Evolutionary conservation across 2,329 filamentous ascomycete genomes (phyloP).

Genomic region (Colletotrichum chlorophyti): DNA sequence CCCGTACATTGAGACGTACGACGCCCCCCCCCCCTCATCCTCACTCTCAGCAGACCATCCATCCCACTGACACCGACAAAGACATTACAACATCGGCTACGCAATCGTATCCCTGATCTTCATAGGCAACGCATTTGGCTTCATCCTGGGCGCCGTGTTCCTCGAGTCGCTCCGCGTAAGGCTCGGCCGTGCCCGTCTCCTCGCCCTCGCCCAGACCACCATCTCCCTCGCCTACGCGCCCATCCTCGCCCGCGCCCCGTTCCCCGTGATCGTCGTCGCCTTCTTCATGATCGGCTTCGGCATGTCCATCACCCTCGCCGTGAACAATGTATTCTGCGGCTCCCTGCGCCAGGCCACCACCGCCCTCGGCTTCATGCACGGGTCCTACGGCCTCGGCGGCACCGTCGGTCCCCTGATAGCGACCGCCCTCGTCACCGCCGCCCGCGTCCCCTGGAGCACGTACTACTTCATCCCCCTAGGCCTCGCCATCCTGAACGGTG

Average conservation of each 20-base stretch:
- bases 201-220: conserved; percentile 64
- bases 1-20: conserved; percentile 75
- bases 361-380: conserved; percentile 69
- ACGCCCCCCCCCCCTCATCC: neutral
- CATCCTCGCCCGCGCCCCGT: conserved; percentile 73
- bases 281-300: conserved; percentile 74
- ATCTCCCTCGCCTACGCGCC: conserved; percentile 69
- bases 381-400: conserved; percentile 71
- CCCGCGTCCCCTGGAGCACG: conserved; percentile 67
- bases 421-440: conserved; percentile 71
- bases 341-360: conserved; percentile 60
- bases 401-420: conserved; percentile 75
- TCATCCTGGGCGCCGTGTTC: conserved; percentile 74
- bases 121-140: conserved; percentile 78
- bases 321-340: conserved; percentile 66
- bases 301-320: conserved; percentile 61
- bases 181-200: conserved; percentile 69
- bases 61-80: conserved; percentile 32
- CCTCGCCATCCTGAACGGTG: conserved; percentile 62
- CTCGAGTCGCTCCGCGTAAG: conserved; percentile 68
- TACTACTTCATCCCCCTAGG: conserved; percentile 75
- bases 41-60: neutral
- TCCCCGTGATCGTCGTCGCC: conserved; percentile 68
- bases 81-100: conserved; percentile 77
- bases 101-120: conserved; percentile 83